These are phyloP conservation scores for Cladosporium sp. DNA, from an alignment of 2,329 filamentous ascomycete species.

Conservation along the genomic window DNA sequence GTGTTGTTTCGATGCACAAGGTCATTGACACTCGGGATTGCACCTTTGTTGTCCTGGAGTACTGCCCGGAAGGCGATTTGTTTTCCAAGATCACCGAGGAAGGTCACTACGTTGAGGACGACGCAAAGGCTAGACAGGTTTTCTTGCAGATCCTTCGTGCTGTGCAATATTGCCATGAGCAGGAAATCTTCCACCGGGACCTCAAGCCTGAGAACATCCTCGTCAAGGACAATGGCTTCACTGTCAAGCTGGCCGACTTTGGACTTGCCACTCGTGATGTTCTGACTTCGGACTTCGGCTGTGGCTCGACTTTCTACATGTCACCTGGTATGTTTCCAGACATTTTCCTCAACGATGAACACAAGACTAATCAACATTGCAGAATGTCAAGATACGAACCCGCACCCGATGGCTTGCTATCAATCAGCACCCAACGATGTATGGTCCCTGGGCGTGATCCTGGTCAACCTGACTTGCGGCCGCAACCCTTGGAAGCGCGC, in stretches of 20 bases:
- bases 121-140: constrained; percentile 76
- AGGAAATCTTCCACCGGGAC: constrained; percentile 95
- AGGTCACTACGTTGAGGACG: constrained; percentile 88
- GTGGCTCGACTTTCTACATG: constrained; percentile 99
- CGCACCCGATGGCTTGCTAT: constrained; percentile 69
- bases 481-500: constrained; percentile 99
- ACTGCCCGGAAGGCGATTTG: constrained; percentile 92
- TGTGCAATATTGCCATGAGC: constrained; percentile 87
- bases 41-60: constrained; percentile 94
- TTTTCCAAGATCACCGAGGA: constrained; percentile 97
- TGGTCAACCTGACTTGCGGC: constrained; percentile 95
- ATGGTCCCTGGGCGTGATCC: constrained; percentile 96
- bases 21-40: constrained; percentile 89
- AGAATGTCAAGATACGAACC: constrained; percentile 86
- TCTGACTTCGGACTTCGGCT: constrained; percentile 89
- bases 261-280: constrained; percentile 83
- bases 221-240: constrained; percentile 80
- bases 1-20: constrained; percentile 89
- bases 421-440: constrained; percentile 92
- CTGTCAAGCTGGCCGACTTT: constrained; percentile 95
- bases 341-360: constrained; percentile 10
- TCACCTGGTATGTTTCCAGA: constrained; percentile 69
- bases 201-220: constrained; percentile 98
- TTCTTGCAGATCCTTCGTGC: constrained; percentile 97
- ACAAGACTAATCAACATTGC: constrained; percentile 25